Evolutionary conservation across 139 green algal genomes (phyloP).

Genomic region (Tetraselmis chui): DNA sequence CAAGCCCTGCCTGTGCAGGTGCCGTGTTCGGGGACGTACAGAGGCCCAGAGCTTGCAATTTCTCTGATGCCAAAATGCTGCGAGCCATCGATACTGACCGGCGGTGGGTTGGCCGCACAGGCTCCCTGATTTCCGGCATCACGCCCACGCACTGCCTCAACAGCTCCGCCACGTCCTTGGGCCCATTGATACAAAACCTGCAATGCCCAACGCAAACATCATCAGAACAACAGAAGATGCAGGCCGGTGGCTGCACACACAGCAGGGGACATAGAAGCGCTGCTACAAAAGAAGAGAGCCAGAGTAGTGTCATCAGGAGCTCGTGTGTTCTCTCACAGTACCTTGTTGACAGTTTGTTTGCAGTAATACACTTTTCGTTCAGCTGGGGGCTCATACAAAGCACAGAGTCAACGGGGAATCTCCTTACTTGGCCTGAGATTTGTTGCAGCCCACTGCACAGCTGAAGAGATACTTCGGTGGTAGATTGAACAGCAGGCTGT

Average conservation of each 20-base stretch:
- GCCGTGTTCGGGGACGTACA: background rate
- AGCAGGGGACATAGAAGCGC: too few species aligned
- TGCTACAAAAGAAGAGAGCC: too few species aligned
- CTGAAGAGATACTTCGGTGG: conserved; percentile 78
- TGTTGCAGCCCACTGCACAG: conserved; percentile 67
- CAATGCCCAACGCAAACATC: too few species aligned
- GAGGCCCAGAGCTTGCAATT: background rate
- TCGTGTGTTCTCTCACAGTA: background rate
- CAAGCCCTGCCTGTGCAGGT: background rate
- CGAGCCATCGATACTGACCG: background rate
- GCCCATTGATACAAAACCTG: conserved; percentile 38
- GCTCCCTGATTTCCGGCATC: background rate
- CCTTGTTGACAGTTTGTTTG: background rate
- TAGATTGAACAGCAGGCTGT: conserved; percentile 40
- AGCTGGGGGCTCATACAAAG: background rate
- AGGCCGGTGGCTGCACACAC: too few species aligned
- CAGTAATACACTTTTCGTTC: background rate
- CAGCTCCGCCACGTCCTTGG: conserved; percentile 44
- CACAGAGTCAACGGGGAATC: background rate
- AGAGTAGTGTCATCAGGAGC: background rate
- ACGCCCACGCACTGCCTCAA: conserved; percentile 23
- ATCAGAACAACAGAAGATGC: too few species aligned
- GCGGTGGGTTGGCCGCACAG: background rate
- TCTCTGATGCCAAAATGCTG: background rate
- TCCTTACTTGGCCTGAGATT: conserved; percentile 38